phyloP scores from a whole-genome alignment of 169 alveolate species.

The Theileria parva region DNA sequence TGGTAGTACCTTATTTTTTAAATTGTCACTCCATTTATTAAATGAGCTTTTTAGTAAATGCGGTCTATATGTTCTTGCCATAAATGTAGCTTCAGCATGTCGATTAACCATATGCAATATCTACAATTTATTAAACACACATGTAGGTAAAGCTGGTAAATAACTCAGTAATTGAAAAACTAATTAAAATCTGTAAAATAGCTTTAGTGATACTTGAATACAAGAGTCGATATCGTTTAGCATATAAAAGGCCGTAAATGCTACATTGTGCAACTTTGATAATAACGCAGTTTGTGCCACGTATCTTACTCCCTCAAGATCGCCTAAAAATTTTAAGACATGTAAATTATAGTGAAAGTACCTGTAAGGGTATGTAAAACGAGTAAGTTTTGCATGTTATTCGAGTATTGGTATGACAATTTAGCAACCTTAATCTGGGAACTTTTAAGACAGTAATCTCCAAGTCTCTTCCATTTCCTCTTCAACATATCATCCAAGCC shows the following conservation, averaged over 20 bases:
- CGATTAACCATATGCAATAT: conserved; percentile 48
- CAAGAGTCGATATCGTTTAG: conserved; percentile 71
- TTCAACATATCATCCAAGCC: conserved; percentile 62
- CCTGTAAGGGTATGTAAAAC: conserved; percentile 70
- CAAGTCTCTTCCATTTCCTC: conserved; percentile 78
- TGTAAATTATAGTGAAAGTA: conserved; percentile 1
- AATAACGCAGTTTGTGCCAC: conserved; percentile 58
- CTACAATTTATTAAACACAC: no score
- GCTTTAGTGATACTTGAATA: conserved; percentile 44
- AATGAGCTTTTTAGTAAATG: conserved; percentile 52
- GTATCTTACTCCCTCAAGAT: conserved; percentile 40
- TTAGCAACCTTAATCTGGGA: conserved; percentile 75
- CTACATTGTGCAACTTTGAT: conserved; percentile 60
- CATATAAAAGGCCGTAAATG: conserved; percentile 73
- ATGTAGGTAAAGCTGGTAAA: background rate
- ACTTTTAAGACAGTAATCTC: conserved; percentile 75
- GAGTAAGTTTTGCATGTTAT: conserved; percentile 73
- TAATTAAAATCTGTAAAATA: background rate
- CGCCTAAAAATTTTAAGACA: conserved; percentile 51
- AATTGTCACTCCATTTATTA: conserved; percentile 63
- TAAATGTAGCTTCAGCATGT: conserved; percentile 72
- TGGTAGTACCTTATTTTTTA: background rate
- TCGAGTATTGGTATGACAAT: conserved; percentile 70
- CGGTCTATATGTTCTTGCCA: conserved; percentile 74
- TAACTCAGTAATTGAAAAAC: background rate